Conservation (phyloP, 345 rosid genomes). For the Rubroshorea leprosula region DNA sequence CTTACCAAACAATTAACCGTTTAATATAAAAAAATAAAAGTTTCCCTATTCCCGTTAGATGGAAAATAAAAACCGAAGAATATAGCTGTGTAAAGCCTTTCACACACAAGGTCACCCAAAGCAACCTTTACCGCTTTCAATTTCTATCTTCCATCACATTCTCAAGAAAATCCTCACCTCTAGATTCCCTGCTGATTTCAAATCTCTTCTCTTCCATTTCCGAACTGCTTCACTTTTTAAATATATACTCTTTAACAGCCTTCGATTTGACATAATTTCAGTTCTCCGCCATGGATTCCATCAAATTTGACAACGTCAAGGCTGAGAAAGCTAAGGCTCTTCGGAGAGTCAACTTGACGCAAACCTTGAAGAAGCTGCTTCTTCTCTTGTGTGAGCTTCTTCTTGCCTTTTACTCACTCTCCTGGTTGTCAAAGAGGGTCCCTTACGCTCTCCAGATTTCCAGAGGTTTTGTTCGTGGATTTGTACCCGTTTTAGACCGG, state of each 20-base stretch:
- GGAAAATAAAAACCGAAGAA: too few relatives aligned
- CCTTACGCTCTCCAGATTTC: background rate
- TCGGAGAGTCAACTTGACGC: constrained; percentile 8
- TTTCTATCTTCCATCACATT: constrained; percentile 4
- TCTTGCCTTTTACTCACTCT: constrained; percentile 3
- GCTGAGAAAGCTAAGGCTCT: constrained; percentile 15
- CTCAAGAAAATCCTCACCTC: too few relatives aligned
- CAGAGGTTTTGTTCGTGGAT: background rate
- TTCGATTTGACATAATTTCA: background rate
- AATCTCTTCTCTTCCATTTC: background rate
- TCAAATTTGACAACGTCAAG: constrained; percentile 13
- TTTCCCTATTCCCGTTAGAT: background rate
- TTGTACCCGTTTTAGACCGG: background rate
- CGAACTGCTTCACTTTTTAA: too few relatives aligned
- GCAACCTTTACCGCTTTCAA: background rate
- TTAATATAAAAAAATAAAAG: too few relatives aligned
- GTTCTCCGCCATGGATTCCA: constrained; percentile 9
- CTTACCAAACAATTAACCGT: too few relatives aligned
- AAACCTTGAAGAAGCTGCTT: background rate
- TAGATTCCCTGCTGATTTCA: background rate
- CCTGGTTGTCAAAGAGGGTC: background rate
- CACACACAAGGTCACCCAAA: too few relatives aligned
- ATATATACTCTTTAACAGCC: background rate
- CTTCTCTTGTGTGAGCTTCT: background rate
- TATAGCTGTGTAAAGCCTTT: too few relatives aligned